phyloP scores from a whole-genome alignment of 805 yeast species.

The Pichia occidentalis region DNA sequence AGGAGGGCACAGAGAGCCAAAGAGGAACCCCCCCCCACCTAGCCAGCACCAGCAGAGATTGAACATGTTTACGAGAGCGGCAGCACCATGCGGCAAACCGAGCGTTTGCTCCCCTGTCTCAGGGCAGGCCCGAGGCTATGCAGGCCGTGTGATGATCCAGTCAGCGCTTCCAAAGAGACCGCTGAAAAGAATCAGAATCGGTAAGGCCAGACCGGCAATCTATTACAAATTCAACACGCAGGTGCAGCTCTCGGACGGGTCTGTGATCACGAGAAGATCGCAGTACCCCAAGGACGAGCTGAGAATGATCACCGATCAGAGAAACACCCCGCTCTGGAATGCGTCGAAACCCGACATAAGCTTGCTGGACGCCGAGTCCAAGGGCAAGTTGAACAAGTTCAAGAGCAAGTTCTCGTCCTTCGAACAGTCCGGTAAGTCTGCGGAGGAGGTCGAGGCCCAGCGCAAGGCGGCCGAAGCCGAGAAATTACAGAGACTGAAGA shows the following conservation, averaged over 20 bases:
- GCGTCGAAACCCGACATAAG: conserved; percentile 73
- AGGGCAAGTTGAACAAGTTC: conserved; percentile 73
- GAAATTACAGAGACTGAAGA: conserved; percentile 25
- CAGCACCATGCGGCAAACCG: neutral
- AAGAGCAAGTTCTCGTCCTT: conserved; percentile 57
- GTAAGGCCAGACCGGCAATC: conserved; percentile 90
- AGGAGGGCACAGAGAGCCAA: conserved; percentile 1
- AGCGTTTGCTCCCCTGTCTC: neutral
- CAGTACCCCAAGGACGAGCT: conserved; percentile 85
- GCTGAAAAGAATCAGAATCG: conserved; percentile 59
- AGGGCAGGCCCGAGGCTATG: conserved; percentile 20
- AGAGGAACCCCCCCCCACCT: neutral
- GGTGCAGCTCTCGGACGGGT: conserved; percentile 93
- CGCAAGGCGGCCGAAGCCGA: conserved; percentile 25
- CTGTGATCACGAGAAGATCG: conserved; percentile 75
- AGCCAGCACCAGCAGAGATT: no score
- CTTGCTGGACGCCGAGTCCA: conserved; percentile 72
- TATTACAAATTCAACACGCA: conserved; percentile 82
- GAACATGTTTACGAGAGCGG: neutral
- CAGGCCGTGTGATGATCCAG: conserved; percentile 27
- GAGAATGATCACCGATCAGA: conserved; percentile 80
- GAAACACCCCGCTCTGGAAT: conserved; percentile 85
- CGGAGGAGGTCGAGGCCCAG: conserved; percentile 23
- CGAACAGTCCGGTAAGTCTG: conserved; percentile 31
- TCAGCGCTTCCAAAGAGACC: conserved; percentile 44